Percentiles rank a stretch among this genome's conserved stretches.
These are phyloP conservation scores for Moesziomyces aphidis DNA, from an alignment of 1,284 basidiomycete species.

Conservation along the genomic window DNA sequence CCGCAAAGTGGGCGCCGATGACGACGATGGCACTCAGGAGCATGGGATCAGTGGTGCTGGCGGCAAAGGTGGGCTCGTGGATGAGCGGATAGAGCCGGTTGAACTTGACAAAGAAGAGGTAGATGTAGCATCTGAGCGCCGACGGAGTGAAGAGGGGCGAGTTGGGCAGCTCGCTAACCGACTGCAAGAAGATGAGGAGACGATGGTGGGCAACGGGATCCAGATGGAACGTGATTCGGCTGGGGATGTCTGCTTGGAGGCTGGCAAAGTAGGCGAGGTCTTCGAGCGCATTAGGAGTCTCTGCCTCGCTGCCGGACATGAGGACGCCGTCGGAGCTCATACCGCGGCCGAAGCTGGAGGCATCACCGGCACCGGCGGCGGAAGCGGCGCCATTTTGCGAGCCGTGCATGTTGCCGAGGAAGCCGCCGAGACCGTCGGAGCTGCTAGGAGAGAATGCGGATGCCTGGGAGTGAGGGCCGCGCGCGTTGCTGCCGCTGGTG, in stretches of 20 bases:
- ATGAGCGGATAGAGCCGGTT: constrained; percentile 54
- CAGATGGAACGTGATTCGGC: constrained; percentile 42
- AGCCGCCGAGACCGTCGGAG: constrained; percentile 42
- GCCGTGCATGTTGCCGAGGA: constrained; percentile 39
- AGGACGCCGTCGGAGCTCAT: constrained; percentile 39
- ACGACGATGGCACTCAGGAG: constrained; percentile 56
- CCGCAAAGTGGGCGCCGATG: constrained; percentile 56
- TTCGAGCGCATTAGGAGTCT: constrained; percentile 50
- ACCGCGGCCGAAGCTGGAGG: constrained; percentile 39
- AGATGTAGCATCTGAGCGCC: constrained; percentile 52
- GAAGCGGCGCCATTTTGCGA: constrained; percentile 24
- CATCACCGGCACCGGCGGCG: constrained; percentile 11
- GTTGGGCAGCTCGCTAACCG: constrained; percentile 52
- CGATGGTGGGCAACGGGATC: constrained; percentile 46
- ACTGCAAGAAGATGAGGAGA: constrained; percentile 53
- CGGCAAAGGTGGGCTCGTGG: constrained; percentile 54
- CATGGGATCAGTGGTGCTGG: constrained; percentile 53
- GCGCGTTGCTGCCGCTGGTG: constrained; percentile 24
- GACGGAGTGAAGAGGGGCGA: constrained; percentile 54
- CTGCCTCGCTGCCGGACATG: constrained; percentile 45
- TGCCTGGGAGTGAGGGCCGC: constrained; percentile 36
- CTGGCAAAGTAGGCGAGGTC: constrained; percentile 57
- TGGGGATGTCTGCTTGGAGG: constrained; percentile 52
- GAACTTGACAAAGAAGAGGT: constrained; percentile 58
- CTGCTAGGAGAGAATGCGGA: constrained; percentile 50